Conservation (phyloP, 2,329 filamentous ascomycete genomes). For the Pseudogymnoascus sp. region DNA sequence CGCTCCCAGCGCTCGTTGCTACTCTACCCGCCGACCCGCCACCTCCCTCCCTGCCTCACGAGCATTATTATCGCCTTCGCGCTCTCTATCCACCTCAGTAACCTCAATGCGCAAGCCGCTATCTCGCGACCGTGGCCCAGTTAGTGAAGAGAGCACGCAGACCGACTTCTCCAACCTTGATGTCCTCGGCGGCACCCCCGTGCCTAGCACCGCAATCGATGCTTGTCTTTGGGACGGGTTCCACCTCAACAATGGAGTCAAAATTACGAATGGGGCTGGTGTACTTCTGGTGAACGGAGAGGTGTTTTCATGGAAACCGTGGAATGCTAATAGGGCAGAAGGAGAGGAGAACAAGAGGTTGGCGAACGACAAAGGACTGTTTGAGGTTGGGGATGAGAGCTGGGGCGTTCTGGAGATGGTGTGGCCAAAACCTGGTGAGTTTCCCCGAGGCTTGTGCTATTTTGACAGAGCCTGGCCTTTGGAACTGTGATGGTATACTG, state of each 20-base stretch:
- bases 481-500: background rate
- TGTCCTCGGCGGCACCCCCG: constrained; percentile 66
- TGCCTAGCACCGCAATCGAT: constrained; percentile 76
- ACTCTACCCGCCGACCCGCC: background rate
- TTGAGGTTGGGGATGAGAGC: constrained; percentile 62
- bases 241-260: constrained; percentile 72
- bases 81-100: constrained; percentile 9
- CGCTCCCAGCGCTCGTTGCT: background rate
- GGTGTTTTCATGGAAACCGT: constrained; percentile 83
- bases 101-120: constrained; percentile 23
- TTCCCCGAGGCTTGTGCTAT: background rate
- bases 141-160: constrained; percentile 52
- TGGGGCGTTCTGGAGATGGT: constrained; percentile 72
- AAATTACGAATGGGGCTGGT: constrained; percentile 61
- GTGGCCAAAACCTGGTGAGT: constrained; percentile 82
- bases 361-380: constrained; percentile 71
- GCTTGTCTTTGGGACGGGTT: constrained; percentile 79
- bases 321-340: constrained; percentile 45
- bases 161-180: constrained; percentile 72
- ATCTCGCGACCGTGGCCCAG: constrained; percentile 51
- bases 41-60: background rate
- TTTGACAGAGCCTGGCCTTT: background rate
- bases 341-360: constrained; percentile 38
- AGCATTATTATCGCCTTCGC: background rate
- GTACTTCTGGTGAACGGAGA: constrained; percentile 78